Conservation (phyloP, 164 flowering plant species). For the Echeveria elegans region DNA sequence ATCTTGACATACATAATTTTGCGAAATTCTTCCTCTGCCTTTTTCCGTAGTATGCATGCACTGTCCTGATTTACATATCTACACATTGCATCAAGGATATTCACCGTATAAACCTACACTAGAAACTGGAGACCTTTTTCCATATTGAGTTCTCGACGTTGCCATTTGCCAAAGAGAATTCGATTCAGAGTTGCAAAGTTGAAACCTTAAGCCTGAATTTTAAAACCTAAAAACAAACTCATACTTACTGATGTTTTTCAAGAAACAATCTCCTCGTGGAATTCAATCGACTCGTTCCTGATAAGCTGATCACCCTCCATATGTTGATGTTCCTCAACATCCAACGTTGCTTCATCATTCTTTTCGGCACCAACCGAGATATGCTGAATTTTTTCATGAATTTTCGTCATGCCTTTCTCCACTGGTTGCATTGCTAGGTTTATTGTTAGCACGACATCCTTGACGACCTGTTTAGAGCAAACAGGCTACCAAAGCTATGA, state of each 20-base stretch:
- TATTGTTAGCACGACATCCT: slow-evolving; percentile 83
- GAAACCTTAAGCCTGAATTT: neutral
- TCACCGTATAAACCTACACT: no score
- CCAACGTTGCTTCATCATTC: slow-evolving; percentile 21
- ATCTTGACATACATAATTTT: no score
- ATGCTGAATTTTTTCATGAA: slow-evolving; percentile 66
- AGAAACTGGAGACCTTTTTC: no score
- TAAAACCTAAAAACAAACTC: neutral
- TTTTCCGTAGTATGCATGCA: neutral
- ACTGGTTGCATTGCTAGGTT: slow-evolving; percentile 88
- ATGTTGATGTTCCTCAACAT: slow-evolving; percentile 34
- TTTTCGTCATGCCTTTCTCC: slow-evolving; percentile 72
- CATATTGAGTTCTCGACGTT: no score
- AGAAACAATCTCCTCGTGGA: slow-evolving; percentile 5
- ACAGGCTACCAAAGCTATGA: neutral
- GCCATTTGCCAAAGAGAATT: no score
- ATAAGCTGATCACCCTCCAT: slow-evolving; percentile 18
- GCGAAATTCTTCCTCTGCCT: no score
- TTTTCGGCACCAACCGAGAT: slow-evolving; percentile 24
- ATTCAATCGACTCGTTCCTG: slow-evolving; percentile 11
- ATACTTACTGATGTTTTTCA: neutral
- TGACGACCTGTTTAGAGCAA: slow-evolving; percentile 45
- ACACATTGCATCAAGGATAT: neutral
- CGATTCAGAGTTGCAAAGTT: no score
- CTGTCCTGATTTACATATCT: neutral